Base-by-base conservation (phyloP, 441 rosid species). In the Gossypium lobatum region DNA sequence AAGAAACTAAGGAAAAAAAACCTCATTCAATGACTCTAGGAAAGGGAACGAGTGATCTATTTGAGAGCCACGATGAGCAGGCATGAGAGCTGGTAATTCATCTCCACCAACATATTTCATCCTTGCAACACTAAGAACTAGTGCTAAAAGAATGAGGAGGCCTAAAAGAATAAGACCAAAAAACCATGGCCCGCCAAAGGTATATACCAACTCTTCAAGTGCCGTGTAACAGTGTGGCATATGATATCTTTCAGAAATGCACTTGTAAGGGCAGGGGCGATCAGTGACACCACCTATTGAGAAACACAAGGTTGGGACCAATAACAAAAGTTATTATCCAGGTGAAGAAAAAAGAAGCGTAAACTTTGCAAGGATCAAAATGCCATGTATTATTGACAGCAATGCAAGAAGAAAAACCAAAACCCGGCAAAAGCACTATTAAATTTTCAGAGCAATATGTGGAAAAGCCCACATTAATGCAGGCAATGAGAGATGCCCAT, bases 121-220 rank as follows among this genome's bases (percentile, higher is more conserved):
- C 74, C 98, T 82, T 2, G 98, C 98, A 77, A 91, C 97, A 76
- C 98, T 93, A 71, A 93, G 93, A 45, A 91, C 96, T 39, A 93
- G 85, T 54, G 98, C 93, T 78, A 93, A 83, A 70, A 93, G 84
- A 73, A 91, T 81, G 64, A 93, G 98, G 71, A 91, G 87, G 75
- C 86, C 85, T 70, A 93, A 78, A 34, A 93, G 86, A 73, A 89
- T 86, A 70, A 93, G 76, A 57, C 96, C 88, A 73, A 93, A 93
- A 68, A 82, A 71, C 98, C 97, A 93, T 16, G 98, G 98, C 45
- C 98, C 97, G 66, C 98, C 98, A 82, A 93, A 93, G 73, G 98
- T 89, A 85, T 93, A 88, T 54, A 93, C 85, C 72, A 93, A 77
- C 85, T 93, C 98, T 79, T 93, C 98, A 71, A 93, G 88, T 48